Evolutionary conservation across 1,139 yeast genomes (phyloP).

Genomic region (Zygotorulaspora mrakii): DNA sequence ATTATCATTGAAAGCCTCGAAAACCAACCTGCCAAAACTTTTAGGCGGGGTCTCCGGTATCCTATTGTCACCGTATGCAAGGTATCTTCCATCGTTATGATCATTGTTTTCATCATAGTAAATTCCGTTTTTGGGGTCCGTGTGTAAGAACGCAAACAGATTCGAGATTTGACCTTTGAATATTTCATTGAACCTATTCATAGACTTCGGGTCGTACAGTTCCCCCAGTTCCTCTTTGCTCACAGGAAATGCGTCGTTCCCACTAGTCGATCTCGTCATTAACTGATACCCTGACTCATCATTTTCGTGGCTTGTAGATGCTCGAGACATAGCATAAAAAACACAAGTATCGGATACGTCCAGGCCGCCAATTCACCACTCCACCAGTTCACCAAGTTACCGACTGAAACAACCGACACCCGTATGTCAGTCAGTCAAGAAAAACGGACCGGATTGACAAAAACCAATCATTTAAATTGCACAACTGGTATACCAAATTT

Average conservation of each 20-base stretch:
- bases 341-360: too few species aligned
- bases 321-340: background rate
- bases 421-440: too few species aligned
- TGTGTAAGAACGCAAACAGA: conserved; percentile 36
- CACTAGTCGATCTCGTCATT: background rate
- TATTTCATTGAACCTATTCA: conserved; percentile 28
- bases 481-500: too few species aligned
- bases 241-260: conserved; percentile 18
- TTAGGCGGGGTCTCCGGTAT: conserved; percentile 70
- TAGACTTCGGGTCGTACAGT: conserved; percentile 39
- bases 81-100: conserved; percentile 40
- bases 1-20: conserved; percentile 86
- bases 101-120: conserved; percentile 28
- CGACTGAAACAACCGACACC: too few species aligned
- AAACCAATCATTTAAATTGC: too few species aligned
- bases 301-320: background rate
- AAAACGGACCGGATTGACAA: too few species aligned
- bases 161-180: conserved; percentile 26
- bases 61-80: conserved; percentile 60
- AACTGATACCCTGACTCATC: conserved; percentile 1
- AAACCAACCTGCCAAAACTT: conserved; percentile 63
- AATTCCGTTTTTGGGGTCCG: conserved; percentile 47
- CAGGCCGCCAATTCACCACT: too few species aligned
- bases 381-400: too few species aligned
- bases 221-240: conserved; percentile 30